phyloP scores from a whole-genome alignment of 169 alveolate species.

The Plasmodium knowlesi region DNA sequence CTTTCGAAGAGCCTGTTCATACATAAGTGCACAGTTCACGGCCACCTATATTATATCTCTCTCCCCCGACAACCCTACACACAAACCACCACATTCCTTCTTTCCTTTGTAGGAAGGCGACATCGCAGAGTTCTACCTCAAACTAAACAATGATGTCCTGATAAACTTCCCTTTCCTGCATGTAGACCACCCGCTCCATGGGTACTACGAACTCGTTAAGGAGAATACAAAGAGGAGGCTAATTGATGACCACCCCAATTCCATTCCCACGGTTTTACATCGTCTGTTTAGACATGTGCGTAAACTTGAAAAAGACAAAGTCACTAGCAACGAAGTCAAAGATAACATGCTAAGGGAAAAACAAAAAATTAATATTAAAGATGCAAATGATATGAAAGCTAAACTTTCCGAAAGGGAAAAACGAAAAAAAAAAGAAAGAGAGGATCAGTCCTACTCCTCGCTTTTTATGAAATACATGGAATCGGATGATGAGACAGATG shows the following conservation, averaged over 20 bases:
- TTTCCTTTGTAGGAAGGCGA: slow-evolving; percentile 28
- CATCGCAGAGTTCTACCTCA: slow-evolving; percentile 53
- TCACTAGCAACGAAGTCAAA: slow-evolving; percentile 29
- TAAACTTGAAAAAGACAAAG: slow-evolving; percentile 32
- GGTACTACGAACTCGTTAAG: slow-evolving; percentile 39
- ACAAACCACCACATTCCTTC: not conserved
- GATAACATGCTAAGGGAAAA: slow-evolving; percentile 44
- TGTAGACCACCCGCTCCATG: slow-evolving; percentile 66
- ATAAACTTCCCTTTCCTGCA: slow-evolving; percentile 53
- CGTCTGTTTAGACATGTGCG: slow-evolving; percentile 17
- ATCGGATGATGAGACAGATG: slow-evolving; percentile 40
- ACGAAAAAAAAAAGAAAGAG: slow-evolving; percentile 6
- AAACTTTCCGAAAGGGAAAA: slow-evolving; percentile 10
- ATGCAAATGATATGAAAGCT: slow-evolving; percentile 12
- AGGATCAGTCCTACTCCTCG: slow-evolving; percentile 42
- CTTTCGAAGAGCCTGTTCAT: not conserved
- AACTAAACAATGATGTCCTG: slow-evolving; percentile 44
- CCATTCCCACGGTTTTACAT: slow-evolving; percentile 19
- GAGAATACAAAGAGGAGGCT: slow-evolving; percentile 23
- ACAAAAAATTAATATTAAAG: slow-evolving; percentile 19
- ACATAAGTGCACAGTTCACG: not conserved
- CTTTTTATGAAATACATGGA: slow-evolving; percentile 72
- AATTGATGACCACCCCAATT: not conserved
- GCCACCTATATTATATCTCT: not conserved
- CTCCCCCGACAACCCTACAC: not conserved